phyloP scores from a whole-genome alignment of 2,329 filamentous ascomycete species.

The Capronia americana region DNA sequence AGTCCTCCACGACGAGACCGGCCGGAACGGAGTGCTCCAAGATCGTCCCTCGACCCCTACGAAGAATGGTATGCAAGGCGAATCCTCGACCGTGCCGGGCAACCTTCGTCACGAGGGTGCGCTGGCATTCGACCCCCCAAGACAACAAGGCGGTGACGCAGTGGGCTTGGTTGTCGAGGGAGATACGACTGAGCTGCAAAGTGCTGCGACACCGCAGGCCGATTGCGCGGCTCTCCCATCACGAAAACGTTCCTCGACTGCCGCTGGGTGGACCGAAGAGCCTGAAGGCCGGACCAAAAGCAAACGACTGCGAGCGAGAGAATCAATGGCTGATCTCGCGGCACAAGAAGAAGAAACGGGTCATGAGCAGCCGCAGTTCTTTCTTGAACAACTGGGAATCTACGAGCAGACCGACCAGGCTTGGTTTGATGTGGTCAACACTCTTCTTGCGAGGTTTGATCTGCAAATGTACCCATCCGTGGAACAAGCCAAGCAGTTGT shows the following conservation, averaged over 20 bases:
- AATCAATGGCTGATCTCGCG: constrained; percentile 58
- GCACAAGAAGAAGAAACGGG: constrained; percentile 55
- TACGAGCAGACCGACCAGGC: constrained; percentile 63
- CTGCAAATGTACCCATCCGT: constrained; percentile 45
- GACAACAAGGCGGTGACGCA: constrained; percentile 6
- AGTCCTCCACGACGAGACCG: neutral
- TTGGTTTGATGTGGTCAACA: constrained; percentile 61
- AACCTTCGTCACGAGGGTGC: neutral
- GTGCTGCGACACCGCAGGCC: constrained; percentile 38
- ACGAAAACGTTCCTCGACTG: constrained; percentile 67
- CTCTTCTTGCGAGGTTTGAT: constrained; percentile 59
- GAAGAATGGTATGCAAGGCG: neutral
- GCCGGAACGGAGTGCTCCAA: neutral
- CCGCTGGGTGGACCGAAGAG: constrained; percentile 62
- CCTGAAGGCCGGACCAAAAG: constrained; percentile 63
- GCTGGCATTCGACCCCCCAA: neutral
- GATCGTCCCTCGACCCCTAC: neutral
- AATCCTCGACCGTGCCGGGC: constrained; percentile 8
- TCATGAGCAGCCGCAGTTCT: constrained; percentile 61
- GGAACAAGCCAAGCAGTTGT: constrained; percentile 46
- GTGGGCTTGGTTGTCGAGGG: constrained; percentile 3
- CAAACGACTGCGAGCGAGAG: constrained; percentile 66
- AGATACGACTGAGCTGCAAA: constrained; percentile 20
- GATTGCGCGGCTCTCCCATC: constrained; percentile 36
- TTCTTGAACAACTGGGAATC: constrained; percentile 61